A percentile compares a stretch with the other conserved stretches of the same genome.
These are phyloP conservation scores for Friedmanniomyces simplex DNA, from an alignment of 495 filamentous ascomycete species.

Conservation along the genomic window DNA sequence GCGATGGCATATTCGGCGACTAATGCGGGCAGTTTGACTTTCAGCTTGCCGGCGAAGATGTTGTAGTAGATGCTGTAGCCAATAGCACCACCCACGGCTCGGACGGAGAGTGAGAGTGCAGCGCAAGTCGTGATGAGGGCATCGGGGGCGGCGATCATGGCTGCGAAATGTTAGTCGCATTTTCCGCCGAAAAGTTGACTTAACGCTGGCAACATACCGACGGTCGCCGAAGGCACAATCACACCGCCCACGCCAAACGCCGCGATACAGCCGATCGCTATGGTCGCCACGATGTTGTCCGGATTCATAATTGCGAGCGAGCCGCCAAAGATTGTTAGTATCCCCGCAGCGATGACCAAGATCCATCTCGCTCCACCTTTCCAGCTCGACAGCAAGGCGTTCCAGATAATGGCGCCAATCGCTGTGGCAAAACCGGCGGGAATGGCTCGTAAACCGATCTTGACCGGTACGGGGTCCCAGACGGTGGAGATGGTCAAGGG, in stretches of 20 bases:
- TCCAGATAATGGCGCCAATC: conserved; percentile 20
- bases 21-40: conserved; percentile 16
- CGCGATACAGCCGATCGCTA: conserved; percentile 19
- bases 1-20: conserved; percentile 20
- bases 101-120: conserved; percentile 53
- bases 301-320: conserved; percentile 19
- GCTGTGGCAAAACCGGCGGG: conserved; percentile 21
- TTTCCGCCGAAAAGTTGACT: background rate
- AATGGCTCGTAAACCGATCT: conserved; percentile 26
- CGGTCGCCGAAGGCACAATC: conserved; percentile 27
- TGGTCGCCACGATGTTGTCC: conserved; percentile 23
- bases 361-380: conserved; percentile 16
- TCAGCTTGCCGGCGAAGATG: conserved; percentile 57
- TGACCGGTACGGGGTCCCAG: conserved; percentile 24
- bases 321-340: conserved; percentile 22
- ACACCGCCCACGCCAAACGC: conserved; percentile 27
- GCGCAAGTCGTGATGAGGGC: conserved; percentile 26
- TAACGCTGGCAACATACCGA: background rate
- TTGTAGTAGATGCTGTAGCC: conserved; percentile 71
- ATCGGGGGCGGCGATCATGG: conserved; percentile 27
- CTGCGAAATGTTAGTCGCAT: conserved; percentile 2
- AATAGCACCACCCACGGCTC: conserved; percentile 59
- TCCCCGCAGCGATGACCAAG: conserved; percentile 18
- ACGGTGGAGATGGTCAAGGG: conserved; percentile 20
- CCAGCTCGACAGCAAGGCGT: conserved; percentile 20